phyloP scores from a whole-genome alignment of 768 basidiomycete genomes.

The Scleroderma bovista region DNA sequence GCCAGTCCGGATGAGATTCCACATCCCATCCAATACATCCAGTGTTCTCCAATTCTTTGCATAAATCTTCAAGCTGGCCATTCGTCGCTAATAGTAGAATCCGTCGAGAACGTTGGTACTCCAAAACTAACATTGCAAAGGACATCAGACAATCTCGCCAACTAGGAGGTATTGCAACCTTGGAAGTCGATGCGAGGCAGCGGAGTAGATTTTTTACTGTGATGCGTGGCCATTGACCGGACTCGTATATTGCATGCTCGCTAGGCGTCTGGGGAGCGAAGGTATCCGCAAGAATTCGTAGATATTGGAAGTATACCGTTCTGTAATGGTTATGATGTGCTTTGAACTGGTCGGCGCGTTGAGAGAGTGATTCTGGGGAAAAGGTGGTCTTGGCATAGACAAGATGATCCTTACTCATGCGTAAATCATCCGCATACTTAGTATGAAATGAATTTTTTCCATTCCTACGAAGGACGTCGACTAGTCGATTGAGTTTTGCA shows the following conservation, averaged over 20 bases:
- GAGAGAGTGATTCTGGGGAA: neutral
- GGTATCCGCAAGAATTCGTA: neutral
- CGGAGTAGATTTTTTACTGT: neutral
- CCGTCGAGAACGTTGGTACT: neutral
- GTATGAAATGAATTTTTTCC: conserved; percentile 5
- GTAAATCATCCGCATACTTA: conserved; percentile 9
- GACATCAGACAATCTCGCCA: neutral
- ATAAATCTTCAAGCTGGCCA: no score
- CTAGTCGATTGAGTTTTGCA: conserved; percentile 2
- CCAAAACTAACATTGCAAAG: neutral
- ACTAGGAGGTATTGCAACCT: neutral
- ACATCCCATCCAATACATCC: no score
- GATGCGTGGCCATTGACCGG: neutral
- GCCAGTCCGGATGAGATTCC: no score
- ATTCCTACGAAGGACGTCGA: neutral
- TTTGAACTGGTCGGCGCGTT: neutral
- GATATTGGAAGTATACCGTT: no score
- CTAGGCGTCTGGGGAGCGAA: neutral
- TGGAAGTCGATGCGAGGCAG: neutral
- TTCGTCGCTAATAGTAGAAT: neutral
- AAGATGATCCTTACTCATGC: conserved; percentile 8
- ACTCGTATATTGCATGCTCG: neutral
- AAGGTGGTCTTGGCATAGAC: neutral
- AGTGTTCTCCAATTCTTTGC: no score
- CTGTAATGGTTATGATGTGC: neutral